A percentile compares a stretch with the other conserved stretches of the same genome.
Evolutionary conservation across 805 yeast genomes (phyloP).

Genomic region (Yarrowia sp.): DNA sequence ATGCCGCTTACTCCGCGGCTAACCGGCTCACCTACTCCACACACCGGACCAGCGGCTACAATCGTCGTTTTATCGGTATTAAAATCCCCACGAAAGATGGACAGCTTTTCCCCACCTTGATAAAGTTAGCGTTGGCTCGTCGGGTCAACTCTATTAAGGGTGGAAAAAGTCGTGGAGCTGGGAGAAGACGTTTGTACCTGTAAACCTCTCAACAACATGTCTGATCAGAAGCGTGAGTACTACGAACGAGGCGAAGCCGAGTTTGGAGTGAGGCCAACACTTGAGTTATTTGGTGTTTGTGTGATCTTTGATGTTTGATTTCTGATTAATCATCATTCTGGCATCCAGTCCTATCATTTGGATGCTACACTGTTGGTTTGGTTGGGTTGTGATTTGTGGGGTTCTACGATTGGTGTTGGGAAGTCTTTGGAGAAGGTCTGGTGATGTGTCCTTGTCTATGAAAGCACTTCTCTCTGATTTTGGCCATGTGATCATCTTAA

Average conservation of each 20-base stretch:
- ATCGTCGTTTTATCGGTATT: background rate
- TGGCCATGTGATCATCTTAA: too few relatives aligned
- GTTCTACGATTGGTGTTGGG: too few relatives aligned
- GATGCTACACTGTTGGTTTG: too few relatives aligned
- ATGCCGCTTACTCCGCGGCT: too few relatives aligned
- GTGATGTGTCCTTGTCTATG: too few relatives aligned
- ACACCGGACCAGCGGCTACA: slow-evolving; percentile 6
- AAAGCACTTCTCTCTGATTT: too few relatives aligned
- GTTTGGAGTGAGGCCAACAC: background rate
- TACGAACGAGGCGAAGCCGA: too few relatives aligned
- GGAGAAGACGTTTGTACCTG: background rate
- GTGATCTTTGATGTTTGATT: too few relatives aligned
- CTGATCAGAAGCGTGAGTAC: slow-evolving; percentile 36
- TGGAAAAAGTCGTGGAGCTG: background rate
- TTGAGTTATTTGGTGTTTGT: background rate
- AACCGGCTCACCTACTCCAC: background rate
- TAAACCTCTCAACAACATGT: slow-evolving; percentile 36
- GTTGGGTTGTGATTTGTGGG: too few relatives aligned
- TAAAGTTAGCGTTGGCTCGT: slow-evolving; percentile 27
- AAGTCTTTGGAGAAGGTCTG: too few relatives aligned
- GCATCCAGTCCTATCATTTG: too few relatives aligned
- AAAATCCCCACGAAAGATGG: background rate
- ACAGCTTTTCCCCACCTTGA: slow-evolving; percentile 14
- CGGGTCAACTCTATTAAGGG: slow-evolving; percentile 18
- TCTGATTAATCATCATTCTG: too few relatives aligned